A percentile compares a stretch with the other conserved stretches of the same genome.
phyloP scores from a whole-genome alignment of 1,139 yeast species.

The Geotrichum australiense region DNA sequence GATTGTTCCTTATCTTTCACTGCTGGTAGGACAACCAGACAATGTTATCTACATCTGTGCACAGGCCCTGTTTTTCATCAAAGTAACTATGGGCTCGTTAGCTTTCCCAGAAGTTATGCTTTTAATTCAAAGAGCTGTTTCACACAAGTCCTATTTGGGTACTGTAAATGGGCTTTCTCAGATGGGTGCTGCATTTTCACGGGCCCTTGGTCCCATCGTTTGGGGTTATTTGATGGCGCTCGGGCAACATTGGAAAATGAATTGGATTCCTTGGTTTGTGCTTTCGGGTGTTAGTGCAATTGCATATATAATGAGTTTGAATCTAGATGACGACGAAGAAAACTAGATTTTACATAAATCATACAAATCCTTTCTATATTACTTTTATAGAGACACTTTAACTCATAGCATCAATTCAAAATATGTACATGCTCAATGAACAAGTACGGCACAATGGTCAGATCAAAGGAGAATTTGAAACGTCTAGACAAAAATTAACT shows the following conservation, averaged over 20 bases:
- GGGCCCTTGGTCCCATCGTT: constrained; percentile 51
- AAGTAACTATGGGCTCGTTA: constrained; percentile 24
- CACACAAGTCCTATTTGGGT: constrained; percentile 30
- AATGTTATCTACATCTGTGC: constrained; percentile 15
- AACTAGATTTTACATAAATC: too few relatives aligned
- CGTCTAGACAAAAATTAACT: too few relatives aligned
- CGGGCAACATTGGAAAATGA: constrained; percentile 40
- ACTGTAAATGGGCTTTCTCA: constrained; percentile 32
- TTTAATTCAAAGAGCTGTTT: constrained; percentile 30
- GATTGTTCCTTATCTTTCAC: constrained; percentile 45
- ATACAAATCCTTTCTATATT: too few relatives aligned
- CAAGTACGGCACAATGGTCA: too few relatives aligned
- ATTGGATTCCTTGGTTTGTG: constrained; percentile 48
- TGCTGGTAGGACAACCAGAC: constrained; percentile 30
- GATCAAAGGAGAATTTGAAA: too few relatives aligned
- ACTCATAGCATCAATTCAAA: too few relatives aligned
- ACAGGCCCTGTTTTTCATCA: constrained; percentile 16
- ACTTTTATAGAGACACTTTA: too few relatives aligned
- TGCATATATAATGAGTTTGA: constrained; percentile 7
- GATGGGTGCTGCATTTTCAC: constrained; percentile 44
- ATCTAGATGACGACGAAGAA: constrained; percentile 3
- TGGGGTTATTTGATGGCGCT: constrained; percentile 54
- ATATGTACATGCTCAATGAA: too few relatives aligned
- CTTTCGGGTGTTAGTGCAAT: constrained; percentile 32
- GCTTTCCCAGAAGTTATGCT: constrained; percentile 29